Evolutionary conservation across 139 green algal genomes (phyloP), one percentile per base, ranked within the genome.

Genomic region (Micractinium sp.): DNA sequence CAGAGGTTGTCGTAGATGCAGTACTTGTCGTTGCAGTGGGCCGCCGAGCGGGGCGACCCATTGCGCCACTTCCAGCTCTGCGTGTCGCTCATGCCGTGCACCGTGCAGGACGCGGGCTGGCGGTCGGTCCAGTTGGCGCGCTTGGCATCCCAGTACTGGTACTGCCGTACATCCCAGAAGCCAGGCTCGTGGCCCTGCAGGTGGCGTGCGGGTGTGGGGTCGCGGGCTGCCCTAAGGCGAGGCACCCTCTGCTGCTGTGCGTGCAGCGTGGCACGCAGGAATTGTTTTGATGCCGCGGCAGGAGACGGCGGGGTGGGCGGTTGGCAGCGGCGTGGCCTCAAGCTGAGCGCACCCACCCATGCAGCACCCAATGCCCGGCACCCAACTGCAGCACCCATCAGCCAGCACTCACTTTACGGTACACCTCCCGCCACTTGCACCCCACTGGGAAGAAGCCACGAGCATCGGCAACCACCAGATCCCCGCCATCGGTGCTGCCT

Each of bases 361-460:
- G 33, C 20, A 82, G 31, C 14, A 56, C 20, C 36, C 38, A 13
- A 35, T 7, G 29, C 25, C 29, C 71, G 38, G 71, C 29, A 35
- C 31, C 29, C 71, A 78, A 31, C 20, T 60, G 76, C 27, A 39
- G 12, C 18, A 22, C 74, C 33, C 74, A 14, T 2, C 33, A 23
- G 1, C 74, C 36, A 56, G 76, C 36, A 35, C 85, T 0, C 31
- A 86, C 85, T 22, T 87, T 76, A 27, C 27, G 35, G 33, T 89
- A 29, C 29, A 96, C 89, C 60, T 92, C 89, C 9, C 94, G 90
- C 95, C 96, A 97, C 25, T 93, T 93, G 89, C 96, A 98, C 61
- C 94, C 94, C 27, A 82, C 71, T 0, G 95, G 95, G 85, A 96
- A 98, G 39, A 94, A 86, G 20, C 96, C 95, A 29, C 78, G 63